Evolutionary conservation across 352 stramenopile species (phyloP), one percentile per base, ranked within the genome.

Genomic region (Pythium brachiatum): DNA sequence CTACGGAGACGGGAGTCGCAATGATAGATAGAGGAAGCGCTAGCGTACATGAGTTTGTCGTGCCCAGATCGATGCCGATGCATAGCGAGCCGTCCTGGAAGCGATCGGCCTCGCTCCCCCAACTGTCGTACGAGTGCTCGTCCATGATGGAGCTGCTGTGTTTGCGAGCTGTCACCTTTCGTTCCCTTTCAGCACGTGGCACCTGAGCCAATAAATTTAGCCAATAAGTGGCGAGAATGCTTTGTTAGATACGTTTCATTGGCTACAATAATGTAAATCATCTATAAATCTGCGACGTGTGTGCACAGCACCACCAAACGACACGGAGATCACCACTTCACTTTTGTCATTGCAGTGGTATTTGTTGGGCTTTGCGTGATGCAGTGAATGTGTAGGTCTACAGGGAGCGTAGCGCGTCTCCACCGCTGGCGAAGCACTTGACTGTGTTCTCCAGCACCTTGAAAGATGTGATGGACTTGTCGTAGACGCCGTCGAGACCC

Each of bases 41-140:
- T 23, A 8, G 60, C 69, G 68, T 69, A 93, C 97, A 99, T 18
- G 96, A 99, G 83, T 99, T 99, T 25, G 98, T 99, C 9, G 98
- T 99, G 72, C 98, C 98, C 60, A 99, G 85, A 85, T 99, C 98
- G 73, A 99, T 99, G 62, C 98, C 98, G 62, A 99, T 98, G 66
- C 83, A 93, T 52, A 92, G 75, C 43, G 72, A 76, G 57, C 81
- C 84, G 54, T 94, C 74, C 11, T 74, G 74, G 62, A 94, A 93
- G 59, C 74, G 79, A 48, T 92, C 81, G 47, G 61, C 70, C 11
- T 78, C 72, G 66, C 69, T 81, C 32, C 86, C 82, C 86, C 86
- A 95, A 61, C 83, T 91, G 41, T 95, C 83, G 66, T 95, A 94
- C 52, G 69, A 75, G 57, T 73, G 63, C 31, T 64, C 54, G 18